These are phyloP conservation scores for Trametes villosa DNA, from an alignment of 768 basidiomycete species.

Conservation along the genomic window DNA sequence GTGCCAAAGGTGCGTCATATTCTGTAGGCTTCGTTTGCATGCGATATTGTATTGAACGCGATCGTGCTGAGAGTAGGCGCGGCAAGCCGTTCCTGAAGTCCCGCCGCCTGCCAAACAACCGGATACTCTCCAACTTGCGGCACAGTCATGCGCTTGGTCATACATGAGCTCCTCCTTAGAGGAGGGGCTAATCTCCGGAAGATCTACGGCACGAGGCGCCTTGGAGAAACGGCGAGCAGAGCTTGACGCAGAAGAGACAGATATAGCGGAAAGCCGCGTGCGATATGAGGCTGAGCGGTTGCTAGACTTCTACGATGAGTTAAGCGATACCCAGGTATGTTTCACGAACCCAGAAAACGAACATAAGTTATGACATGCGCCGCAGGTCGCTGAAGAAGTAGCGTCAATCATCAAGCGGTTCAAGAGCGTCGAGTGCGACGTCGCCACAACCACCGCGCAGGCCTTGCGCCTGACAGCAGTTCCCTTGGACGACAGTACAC, in stretches of 20 bases:
- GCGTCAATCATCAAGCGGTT: conserved; percentile 4
- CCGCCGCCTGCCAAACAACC: neutral
- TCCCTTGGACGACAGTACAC: conserved; percentile 12
- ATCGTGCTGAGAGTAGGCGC: conserved; percentile 2
- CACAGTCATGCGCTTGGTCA: conserved; percentile 61
- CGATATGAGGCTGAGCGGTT: conserved; percentile 49
- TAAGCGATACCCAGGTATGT: conserved; percentile 41
- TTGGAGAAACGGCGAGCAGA: conserved; percentile 40
- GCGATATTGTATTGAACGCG: neutral
- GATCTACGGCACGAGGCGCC: conserved; percentile 41
- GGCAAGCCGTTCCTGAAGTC: neutral
- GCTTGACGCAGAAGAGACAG: conserved; percentile 45
- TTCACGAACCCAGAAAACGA: neutral
- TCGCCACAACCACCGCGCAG: neutral
- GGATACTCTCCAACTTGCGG: conserved; percentile 50
- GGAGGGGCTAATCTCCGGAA: conserved; percentile 49
- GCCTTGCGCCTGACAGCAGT: conserved; percentile 6
- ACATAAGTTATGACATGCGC: no score
- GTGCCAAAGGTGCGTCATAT: conserved; percentile 5
- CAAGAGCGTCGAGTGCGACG: neutral
- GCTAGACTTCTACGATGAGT: conserved; percentile 51
- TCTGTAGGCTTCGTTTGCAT: neutral
- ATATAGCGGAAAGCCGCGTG: conserved; percentile 44
- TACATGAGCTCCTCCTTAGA: conserved; percentile 63
- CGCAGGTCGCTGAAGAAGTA: conserved; percentile 7